Conservation (phyloP, 169 alveolate genomes). For the Plasmodium chabaudi region DNA sequence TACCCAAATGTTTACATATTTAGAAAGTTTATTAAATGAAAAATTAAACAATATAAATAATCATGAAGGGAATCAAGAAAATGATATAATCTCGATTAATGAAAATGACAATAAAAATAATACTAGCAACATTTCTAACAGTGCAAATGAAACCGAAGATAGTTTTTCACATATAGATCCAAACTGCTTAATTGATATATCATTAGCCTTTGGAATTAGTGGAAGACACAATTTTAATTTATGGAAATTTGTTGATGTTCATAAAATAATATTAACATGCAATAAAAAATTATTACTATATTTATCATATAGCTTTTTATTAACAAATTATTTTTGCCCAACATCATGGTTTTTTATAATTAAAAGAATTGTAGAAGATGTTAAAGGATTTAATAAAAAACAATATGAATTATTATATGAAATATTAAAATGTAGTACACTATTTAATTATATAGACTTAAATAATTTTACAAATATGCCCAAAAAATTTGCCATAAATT, state of each 20-base stretch:
- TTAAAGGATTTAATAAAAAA: conserved; percentile 50
- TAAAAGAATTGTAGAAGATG: conserved; percentile 74
- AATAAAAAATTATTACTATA: conserved; percentile 55
- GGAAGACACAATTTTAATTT: conserved; percentile 54
- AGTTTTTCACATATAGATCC: conserved; percentile 6
- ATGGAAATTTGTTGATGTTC: conserved; percentile 56
- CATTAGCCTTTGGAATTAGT: conserved; percentile 60
- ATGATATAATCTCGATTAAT: neutral
- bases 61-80: neutral
- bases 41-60: conserved; percentile 9
- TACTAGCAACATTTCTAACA: neutral
- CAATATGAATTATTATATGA: conserved; percentile 70
- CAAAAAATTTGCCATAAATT: neutral
- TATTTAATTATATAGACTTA: conserved; percentile 60
- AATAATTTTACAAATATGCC: conserved; percentile 37
- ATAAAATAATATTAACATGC: conserved; percentile 59
- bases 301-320: conserved; percentile 66
- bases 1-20: conserved; percentile 64
- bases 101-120: neutral
- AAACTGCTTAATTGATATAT: conserved; percentile 50
- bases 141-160: conserved; percentile 1
- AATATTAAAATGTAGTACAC: conserved; percentile 56
- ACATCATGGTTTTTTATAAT: conserved; percentile 67
- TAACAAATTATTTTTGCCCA: conserved; percentile 53
- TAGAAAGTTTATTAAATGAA: conserved; percentile 67